Evolutionary conservation across 352 stramenopile species (phyloP).

Genomic region (Phytophthora europaea): DNA sequence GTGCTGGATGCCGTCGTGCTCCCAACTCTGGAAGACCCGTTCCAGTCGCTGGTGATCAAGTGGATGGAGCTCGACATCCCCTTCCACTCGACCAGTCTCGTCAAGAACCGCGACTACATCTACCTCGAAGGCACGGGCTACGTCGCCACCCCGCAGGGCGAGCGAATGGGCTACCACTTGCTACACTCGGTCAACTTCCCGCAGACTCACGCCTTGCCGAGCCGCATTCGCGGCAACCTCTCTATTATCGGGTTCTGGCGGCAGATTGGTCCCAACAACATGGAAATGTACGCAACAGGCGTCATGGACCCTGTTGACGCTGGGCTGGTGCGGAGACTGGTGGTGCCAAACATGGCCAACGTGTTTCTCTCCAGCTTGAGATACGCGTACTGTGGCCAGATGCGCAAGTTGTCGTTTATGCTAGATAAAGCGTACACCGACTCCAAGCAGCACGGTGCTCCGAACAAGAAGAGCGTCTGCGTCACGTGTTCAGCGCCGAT

Average conservation of each 20-base stretch:
- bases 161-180: constrained; percentile 39
- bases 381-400: constrained; percentile 37
- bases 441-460: constrained; percentile 28
- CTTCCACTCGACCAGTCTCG: constrained; percentile 28
- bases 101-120: constrained; percentile 56
- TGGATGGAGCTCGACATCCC: constrained; percentile 49
- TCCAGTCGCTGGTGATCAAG: constrained; percentile 44
- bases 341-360: constrained; percentile 29
- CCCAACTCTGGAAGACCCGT: constrained; percentile 35
- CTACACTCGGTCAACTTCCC: constrained; percentile 35
- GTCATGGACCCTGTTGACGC: constrained; percentile 37
- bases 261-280: constrained; percentile 41
- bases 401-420: constrained; percentile 44
- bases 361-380: constrained; percentile 34
- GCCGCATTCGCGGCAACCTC: constrained; percentile 52
- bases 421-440: constrained; percentile 32
- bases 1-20: constrained; percentile 45
- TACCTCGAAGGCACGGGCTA: constrained; percentile 46
- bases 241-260: constrained; percentile 63
- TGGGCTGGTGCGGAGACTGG: constrained; percentile 36
- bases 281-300: constrained; percentile 52
- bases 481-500: constrained; percentile 37
- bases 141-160: constrained; percentile 23
- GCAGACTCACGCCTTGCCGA: constrained; percentile 36
- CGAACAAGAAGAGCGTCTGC: constrained; percentile 39